These are phyloP conservation scores for Lactifluus subvellereus DNA, from an alignment of 768 basidiomycete species.

Conservation along the genomic window DNA sequence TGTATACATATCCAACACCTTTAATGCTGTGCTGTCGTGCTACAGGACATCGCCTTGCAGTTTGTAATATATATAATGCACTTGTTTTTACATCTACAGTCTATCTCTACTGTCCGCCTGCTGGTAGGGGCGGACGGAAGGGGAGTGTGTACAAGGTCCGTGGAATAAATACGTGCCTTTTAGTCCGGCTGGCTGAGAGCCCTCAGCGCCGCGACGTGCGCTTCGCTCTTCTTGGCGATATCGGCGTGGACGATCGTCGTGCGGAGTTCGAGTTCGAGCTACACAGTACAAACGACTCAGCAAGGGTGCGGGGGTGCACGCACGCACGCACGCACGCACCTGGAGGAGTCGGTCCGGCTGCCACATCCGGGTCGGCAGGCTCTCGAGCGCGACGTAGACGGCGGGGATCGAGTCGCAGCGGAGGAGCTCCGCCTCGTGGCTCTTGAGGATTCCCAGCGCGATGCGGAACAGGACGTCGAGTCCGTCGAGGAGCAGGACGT, in stretches of 20 bases:
- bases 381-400: constrained; percentile 84
- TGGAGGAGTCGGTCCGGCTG: constrained; percentile 85
- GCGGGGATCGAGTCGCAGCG: constrained; percentile 81
- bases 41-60: background rate
- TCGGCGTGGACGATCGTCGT: constrained; percentile 46
- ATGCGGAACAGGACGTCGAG: constrained; percentile 88
- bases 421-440: constrained; percentile 78
- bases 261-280: constrained; percentile 57
- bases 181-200: constrained; percentile 13
- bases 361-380: constrained; percentile 90
- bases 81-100: background rate
- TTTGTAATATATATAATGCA: background rate
- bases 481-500: constrained; percentile 90
- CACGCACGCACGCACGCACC: too few relatives aligned
- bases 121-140: background rate
- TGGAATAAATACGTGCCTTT: background rate
- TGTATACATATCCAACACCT: background rate
- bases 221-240: constrained; percentile 45
- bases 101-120: background rate
- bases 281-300: background rate
- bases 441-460: constrained; percentile 79
- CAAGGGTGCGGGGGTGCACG: too few relatives aligned
- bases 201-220: constrained; percentile 43
- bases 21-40: too few relatives aligned
- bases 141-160: background rate